A percentile compares a stretch with the other conserved stretches of the same genome.
Conservation (phyloP, 1,139 yeast genomes). For the Hansenula lynferdii region DNA sequence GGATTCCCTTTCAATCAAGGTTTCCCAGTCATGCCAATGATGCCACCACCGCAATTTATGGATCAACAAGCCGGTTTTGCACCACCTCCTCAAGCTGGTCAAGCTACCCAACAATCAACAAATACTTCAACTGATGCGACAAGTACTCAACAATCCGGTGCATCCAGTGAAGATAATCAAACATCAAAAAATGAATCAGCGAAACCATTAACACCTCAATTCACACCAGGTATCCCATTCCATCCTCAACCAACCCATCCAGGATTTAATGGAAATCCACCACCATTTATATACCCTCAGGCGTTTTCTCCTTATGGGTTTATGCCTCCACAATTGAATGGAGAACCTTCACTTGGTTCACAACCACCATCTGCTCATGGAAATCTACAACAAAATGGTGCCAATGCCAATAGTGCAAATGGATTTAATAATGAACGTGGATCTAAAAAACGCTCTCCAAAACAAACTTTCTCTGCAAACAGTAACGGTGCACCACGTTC, state of each 20-base stretch:
- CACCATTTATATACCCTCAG: constrained; percentile 22
- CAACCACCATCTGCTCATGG: no score
- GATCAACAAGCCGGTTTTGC: background rate
- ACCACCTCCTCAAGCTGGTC: constrained; percentile 12
- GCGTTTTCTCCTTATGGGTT: constrained; percentile 22
- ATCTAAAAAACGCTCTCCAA: constrained; percentile 18
- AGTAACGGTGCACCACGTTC: background rate
- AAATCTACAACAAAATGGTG: background rate
- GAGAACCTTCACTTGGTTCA: constrained; percentile 1
- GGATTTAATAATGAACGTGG: constrained; percentile 4
- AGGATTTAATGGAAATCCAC: constrained; percentile 9
- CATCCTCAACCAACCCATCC: constrained; percentile 16
- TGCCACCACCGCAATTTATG: constrained; percentile 39
- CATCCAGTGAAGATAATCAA: background rate
- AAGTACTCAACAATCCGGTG: background rate
- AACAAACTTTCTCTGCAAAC: constrained; percentile 14
- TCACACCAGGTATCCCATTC: background rate
- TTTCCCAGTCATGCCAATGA: constrained; percentile 27
- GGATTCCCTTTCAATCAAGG: constrained; percentile 22
- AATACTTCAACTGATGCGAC: background rate
- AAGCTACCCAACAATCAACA: background rate
- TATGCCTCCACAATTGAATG: constrained; percentile 16
- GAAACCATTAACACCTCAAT: background rate
- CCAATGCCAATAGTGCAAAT: constrained; percentile 5
- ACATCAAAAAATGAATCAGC: no score